These are phyloP conservation scores for Stramenopiles sp. DNA, from an alignment of 352 stramenopile species.

Conservation along the genomic window DNA sequence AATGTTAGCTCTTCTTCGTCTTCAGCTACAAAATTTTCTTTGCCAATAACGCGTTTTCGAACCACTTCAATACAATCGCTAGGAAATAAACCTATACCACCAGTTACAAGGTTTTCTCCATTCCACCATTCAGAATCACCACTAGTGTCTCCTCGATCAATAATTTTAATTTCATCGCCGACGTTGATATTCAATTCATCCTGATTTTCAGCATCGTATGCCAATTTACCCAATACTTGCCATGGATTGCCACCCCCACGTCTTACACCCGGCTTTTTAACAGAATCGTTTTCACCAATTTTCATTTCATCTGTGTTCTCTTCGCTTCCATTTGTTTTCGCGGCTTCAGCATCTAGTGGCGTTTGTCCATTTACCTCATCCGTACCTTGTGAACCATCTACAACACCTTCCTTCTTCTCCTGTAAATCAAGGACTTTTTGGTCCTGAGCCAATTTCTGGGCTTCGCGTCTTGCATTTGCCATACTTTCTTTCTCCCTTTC, in stretches of 20 bases:
- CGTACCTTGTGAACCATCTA: too few relatives aligned
- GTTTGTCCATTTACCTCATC: not conserved
- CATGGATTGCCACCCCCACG: not conserved
- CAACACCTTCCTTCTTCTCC: not conserved
- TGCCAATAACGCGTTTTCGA: not conserved
- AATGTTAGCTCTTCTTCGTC: not conserved
- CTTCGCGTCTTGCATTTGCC: not conserved
- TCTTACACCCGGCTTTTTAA: not conserved
- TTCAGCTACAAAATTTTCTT: not conserved
- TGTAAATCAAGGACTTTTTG: not conserved
- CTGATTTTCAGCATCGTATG: not conserved
- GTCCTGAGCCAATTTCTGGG: not conserved
- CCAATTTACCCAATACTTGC: not conserved
- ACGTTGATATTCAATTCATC: not conserved
- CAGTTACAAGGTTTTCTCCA: not conserved
- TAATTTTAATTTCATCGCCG: not conserved
- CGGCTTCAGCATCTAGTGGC: not conserved
- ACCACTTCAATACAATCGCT: not conserved
- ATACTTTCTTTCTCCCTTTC: not conserved
- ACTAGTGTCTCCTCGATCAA: not conserved
- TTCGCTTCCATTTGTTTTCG: not conserved
- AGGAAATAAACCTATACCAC: not conserved
- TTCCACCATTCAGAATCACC: not conserved
- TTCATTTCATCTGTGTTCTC: not conserved
- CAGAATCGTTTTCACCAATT: not conserved